Conservation (phyloP, 1,284 basidiomycete species). For the Porogramme epimiltina region DNA sequence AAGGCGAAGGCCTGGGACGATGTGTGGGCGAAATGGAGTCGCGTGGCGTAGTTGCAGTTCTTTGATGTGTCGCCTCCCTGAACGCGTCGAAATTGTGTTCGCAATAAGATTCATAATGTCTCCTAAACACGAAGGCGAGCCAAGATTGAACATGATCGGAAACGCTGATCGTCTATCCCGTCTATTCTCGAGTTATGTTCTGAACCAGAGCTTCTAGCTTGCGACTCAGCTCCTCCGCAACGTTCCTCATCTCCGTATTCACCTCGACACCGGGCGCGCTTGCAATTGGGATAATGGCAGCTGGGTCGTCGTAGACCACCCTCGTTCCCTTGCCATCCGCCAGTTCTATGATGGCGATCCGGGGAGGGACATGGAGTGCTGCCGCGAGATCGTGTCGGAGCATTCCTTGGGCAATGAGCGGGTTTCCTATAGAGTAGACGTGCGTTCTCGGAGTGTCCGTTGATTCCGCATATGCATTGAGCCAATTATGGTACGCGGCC, state of each 20-base stretch:
- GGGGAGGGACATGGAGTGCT: constrained; percentile 49
- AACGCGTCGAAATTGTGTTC: too few relatives aligned
- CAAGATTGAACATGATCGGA: too few relatives aligned
- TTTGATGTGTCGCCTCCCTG: too few relatives aligned
- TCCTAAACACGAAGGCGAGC: too few relatives aligned
- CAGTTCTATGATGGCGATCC: constrained; percentile 47
- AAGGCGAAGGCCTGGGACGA: too few relatives aligned
- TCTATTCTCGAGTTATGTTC: constrained; percentile 12
- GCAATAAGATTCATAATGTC: too few relatives aligned
- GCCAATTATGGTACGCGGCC: constrained; percentile 41
- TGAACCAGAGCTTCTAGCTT: constrained; percentile 47
- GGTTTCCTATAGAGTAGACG: constrained; percentile 56
- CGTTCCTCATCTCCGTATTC: constrained; percentile 36
- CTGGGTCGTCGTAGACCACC: constrained; percentile 52
- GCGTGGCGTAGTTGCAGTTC: too few relatives aligned
- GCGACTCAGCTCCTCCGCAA: constrained; percentile 41
- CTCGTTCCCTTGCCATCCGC: constrained; percentile 39
- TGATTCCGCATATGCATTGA: constrained; percentile 36
- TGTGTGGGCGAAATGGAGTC: too few relatives aligned
- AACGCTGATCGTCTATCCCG: too few relatives aligned
- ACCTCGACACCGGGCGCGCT: constrained; percentile 4
- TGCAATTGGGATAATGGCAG: constrained; percentile 38
- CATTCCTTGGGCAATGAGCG: constrained; percentile 50
- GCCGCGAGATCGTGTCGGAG: constrained; percentile 45
- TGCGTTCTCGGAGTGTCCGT: constrained; percentile 33